Evolutionary conservation across 2,329 filamentous ascomycete species (phyloP), one percentile per base, ranked within the genome.

Genomic region (Lithohypha guttulata): DNA sequence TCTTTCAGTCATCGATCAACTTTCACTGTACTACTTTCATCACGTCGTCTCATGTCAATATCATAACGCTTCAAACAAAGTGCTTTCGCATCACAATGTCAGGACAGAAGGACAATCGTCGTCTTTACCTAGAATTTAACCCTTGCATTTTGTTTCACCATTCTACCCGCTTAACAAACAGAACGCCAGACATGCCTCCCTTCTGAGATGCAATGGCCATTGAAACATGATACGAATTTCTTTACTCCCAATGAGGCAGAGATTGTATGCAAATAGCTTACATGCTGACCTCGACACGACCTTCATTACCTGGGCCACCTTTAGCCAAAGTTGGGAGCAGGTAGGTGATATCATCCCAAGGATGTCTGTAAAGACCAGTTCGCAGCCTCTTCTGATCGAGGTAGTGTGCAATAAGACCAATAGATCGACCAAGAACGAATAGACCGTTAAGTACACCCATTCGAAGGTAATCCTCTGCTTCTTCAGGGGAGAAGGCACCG

Each of bases 391-490:
- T 98, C 78, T 98, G 91, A 71, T 98, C 91, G 57, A 98, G 80
- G 77, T 89, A 96, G 70, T 98, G 91, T 59, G 91, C 91, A 81
- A 98, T 98, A 53, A 98, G 75, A 84, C 91, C 91, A 59, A 98
- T 98, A 65, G 78, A 85, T 60, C 91, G 83, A 59, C 91, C 91
- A 45, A 98, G 79, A 32, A 98, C 91, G 74, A 98, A 98, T 46
- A 98, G 83, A 72, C 91, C 91, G 76, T 98, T 98, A 56, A 98
- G 79, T 34, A 98, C 91, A 76, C 91, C 91, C 87, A 96, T 98
- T 66, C 79, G 78, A 61, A 98, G 79, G 76, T 98, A 98, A 66
- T 98, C 91, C 69, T 98, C 91, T 37, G 87, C 87, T 72, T 98
- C 91, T 67, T 98, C 91, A 34, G 78, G 63, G 52, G 81, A 89